Base-by-base conservation (phyloP, 2,329 filamentous ascomycete species). In the Penicillium olsonii region DNA sequence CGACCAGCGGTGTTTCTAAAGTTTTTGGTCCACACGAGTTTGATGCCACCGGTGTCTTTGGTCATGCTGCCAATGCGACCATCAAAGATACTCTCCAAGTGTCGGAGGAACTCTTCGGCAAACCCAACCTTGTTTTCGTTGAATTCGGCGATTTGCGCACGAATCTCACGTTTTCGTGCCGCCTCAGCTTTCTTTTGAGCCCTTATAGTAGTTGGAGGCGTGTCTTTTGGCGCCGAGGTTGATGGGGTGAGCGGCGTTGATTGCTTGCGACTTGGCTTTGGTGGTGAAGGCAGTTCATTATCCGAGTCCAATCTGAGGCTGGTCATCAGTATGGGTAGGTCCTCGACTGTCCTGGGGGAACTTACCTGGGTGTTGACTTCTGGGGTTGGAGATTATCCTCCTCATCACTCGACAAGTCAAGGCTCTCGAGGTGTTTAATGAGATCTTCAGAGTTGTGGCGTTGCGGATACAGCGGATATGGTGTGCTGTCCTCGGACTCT, bases 1-100 rank as follows among this genome's bases (percentile, higher is more conserved):
- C 87, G 79, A 0, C 76, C 84, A 29, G 84, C 84, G 0, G 84
- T 86, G 4, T 78, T 80, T 50, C 82, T 81, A 17, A 87, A 75
- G 1, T 79, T 85, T 47, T 82, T 84, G 58, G 75, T 83, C 84
- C 84, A 87, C 37, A 80, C 60, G 40, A 87, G 73, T 33, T 75
- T 73, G 11, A 86, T 78, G 14, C 84, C 84, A 22, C 83, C 83
- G 0, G 80, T 81, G 10, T 70, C 61, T 14, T 71, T 67, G 2
- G 81, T 70, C 15, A 84, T 69, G 4, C 66, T 60, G 20, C 68
- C 61, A 41, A 87, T 75, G 37, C 76, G 68, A 22, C 78, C 77
- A 4, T 67, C 74, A 40, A 85, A 77, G 5, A 67, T 73, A 3
- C 71, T 62, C 57, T 87, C 84, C 14, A 87, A 74, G 26, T 80